A percentile compares a stretch with the other conserved stretches of the same genome.
Conservation (phyloP, 1,284 basidiomycete genomes). For the Stereum hirsutum region DNA sequence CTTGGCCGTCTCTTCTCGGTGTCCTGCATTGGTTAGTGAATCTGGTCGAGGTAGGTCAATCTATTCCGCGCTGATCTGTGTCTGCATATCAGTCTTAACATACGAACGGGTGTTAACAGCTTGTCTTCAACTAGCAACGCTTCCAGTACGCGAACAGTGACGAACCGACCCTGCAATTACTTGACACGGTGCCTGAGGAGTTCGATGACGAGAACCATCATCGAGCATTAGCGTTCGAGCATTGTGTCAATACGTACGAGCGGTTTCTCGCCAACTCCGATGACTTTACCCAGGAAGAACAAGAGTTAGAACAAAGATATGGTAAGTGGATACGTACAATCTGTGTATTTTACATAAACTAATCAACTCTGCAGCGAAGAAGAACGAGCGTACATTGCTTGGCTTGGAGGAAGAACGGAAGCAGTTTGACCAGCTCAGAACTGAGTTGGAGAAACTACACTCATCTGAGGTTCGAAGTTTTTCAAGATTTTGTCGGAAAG, state of each 20-base stretch:
- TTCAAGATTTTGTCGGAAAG: not conserved
- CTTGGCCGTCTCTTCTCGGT: slow-evolving; percentile 76
- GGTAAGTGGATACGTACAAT: slow-evolving; percentile 33
- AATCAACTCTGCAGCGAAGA: slow-evolving; percentile 36
- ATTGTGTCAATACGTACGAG: slow-evolving; percentile 60
- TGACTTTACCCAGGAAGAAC: slow-evolving; percentile 62
- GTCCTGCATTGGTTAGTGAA: slow-evolving; percentile 86
- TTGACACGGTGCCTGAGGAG: slow-evolving; percentile 51
- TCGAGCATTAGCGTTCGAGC: slow-evolving; percentile 68
- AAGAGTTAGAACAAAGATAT: slow-evolving; percentile 65
- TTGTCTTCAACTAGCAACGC: no score
- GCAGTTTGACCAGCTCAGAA: slow-evolving; percentile 32
- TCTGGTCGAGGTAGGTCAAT: slow-evolving; percentile 53
- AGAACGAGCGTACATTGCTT: slow-evolving; percentile 50
- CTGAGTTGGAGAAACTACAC: slow-evolving; percentile 49
- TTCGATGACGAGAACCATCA: slow-evolving; percentile 70
- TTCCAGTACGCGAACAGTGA: no score
- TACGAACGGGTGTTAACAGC: no score
- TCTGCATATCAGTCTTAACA: no score
- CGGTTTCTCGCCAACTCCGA: slow-evolving; percentile 68
- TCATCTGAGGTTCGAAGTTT: slow-evolving; percentile 41
- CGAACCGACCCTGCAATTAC: slow-evolving; percentile 57
- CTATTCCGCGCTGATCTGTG: not conserved
- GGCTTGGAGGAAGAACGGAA: slow-evolving; percentile 52
- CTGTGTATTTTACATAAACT: not conserved